Conservation (phyloP, 805 yeast genomes). For the Blastobotrys robertii region DNA sequence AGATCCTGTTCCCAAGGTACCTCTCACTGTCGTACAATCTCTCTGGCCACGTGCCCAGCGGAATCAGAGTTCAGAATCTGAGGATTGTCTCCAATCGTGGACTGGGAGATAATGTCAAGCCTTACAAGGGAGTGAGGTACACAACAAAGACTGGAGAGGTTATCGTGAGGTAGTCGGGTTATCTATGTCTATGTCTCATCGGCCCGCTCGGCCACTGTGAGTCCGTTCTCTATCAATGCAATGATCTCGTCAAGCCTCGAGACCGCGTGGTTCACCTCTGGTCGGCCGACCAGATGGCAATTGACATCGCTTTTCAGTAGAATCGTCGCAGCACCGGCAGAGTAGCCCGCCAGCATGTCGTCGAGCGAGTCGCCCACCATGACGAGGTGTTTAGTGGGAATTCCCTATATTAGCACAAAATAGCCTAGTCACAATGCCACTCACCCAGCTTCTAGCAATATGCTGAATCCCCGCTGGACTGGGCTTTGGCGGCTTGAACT, state of each 20-base stretch:
- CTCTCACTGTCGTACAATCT: constrained; percentile 44
- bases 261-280: constrained; percentile 30
- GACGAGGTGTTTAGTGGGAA: constrained; percentile 37
- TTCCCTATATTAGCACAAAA: constrained; percentile 6
- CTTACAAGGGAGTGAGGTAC: constrained; percentile 88
- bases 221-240: constrained; percentile 29
- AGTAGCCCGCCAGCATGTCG: constrained; percentile 53
- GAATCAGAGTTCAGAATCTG: constrained; percentile 57
- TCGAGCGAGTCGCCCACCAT: constrained; percentile 73
- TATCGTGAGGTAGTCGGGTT: constrained; percentile 32
- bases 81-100: constrained; percentile 51
- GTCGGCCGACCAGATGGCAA: constrained; percentile 31
- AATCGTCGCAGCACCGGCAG: constrained; percentile 54
- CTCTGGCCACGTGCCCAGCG: constrained; percentile 68
- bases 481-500: constrained; percentile 61
- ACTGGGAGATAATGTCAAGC: constrained; percentile 50
- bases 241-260: constrained; percentile 31
- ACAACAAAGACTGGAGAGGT: constrained; percentile 54
- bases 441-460: constrained; percentile 40
- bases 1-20: constrained; percentile 32
- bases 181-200: no score
- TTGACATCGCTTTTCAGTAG: constrained; percentile 46
- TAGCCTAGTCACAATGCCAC: not conserved
- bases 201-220: constrained; percentile 9
- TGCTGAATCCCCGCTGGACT: constrained; percentile 52